phyloP scores from a whole-genome alignment of 441 rosid species.

The Omphalea diandra region DNA sequence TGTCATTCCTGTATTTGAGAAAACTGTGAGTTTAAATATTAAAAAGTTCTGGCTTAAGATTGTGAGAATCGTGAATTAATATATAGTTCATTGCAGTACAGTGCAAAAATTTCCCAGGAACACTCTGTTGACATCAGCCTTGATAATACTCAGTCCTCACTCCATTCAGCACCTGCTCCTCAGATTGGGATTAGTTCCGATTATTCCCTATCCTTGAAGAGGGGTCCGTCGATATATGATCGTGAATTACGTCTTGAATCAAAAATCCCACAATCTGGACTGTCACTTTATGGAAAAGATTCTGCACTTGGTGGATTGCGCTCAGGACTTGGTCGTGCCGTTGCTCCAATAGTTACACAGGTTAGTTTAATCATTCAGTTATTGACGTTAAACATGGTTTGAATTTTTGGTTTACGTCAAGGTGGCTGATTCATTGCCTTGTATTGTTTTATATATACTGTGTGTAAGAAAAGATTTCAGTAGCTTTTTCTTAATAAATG shows the following conservation, averaged over 20 bases:
- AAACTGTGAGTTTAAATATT: constrained; percentile 36
- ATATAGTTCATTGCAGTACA: constrained; percentile 29
- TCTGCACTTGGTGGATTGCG: constrained; percentile 37
- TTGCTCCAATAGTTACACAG: constrained; percentile 53
- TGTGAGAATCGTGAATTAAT: constrained; percentile 14
- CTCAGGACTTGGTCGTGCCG: constrained; percentile 39
- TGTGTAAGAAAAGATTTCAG: not conserved
- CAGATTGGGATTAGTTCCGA: constrained; percentile 34
- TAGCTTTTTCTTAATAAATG: not conserved
- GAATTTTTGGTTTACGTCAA: not conserved
- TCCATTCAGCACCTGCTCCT: constrained; percentile 31
- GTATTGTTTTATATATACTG: no score
- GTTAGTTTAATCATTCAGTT: constrained; percentile 27
- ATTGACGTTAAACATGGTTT: constrained; percentile 1
- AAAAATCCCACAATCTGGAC: constrained; percentile 36
- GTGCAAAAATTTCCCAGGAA: constrained; percentile 43
- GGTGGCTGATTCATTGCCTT: no score
- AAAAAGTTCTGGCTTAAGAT: not conserved
- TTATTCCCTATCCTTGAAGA: constrained; percentile 44
- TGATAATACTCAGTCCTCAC: constrained; percentile 37
- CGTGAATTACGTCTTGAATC: constrained; percentile 41
- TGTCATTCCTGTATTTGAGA: constrained; percentile 56
- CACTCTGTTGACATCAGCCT: constrained; percentile 32
- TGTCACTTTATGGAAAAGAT: constrained; percentile 45
- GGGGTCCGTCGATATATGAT: constrained; percentile 46